phyloP scores from a whole-genome alignment of 768 basidiomycete genomes.

The Lactarius psammicola region DNA sequence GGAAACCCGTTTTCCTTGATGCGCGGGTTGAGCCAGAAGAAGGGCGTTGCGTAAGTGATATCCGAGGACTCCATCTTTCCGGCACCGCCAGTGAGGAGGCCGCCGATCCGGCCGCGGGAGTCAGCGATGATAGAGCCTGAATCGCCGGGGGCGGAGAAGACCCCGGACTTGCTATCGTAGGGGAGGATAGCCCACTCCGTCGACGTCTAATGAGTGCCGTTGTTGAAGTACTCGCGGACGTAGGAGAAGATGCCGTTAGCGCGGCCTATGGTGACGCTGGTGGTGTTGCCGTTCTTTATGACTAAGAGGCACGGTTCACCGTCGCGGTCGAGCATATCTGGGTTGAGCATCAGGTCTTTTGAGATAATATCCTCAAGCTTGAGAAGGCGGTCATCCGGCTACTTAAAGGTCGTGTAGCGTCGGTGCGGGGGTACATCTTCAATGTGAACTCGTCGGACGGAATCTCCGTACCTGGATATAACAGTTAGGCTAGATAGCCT shows the following conservation, averaged over 20 bases:
- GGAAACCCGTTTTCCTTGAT: slow-evolving; percentile 9
- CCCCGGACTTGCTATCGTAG: slow-evolving; percentile 20
- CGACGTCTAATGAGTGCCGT: slow-evolving; percentile 21
- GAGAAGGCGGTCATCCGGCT: slow-evolving; percentile 31
- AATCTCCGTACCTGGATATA: slow-evolving; percentile 13
- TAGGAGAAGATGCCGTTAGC: slow-evolving; percentile 31
- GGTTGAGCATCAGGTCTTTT: slow-evolving; percentile 26
- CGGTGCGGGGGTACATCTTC: too few relatives aligned
- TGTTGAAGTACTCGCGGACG: slow-evolving; percentile 23
- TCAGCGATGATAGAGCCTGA: slow-evolving; percentile 31
- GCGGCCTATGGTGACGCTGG: slow-evolving; percentile 32
- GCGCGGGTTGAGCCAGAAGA: neutral
- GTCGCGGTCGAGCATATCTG: slow-evolving; percentile 23
- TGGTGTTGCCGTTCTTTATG: slow-evolving; percentile 32
- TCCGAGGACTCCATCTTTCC: neutral
- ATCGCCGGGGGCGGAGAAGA: slow-evolving; percentile 31
- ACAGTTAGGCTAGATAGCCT: slow-evolving; percentile 13
- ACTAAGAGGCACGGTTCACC: slow-evolving; percentile 25
- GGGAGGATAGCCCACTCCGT: slow-evolving; percentile 25
- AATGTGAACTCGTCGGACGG: too few relatives aligned
- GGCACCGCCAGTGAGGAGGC: slow-evolving; percentile 28
- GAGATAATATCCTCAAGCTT: slow-evolving; percentile 26
- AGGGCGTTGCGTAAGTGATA: slow-evolving; percentile 17
- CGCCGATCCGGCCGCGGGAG: slow-evolving; percentile 25
- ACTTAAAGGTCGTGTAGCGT: slow-evolving; percentile 12